Base-by-base conservation (phyloP, 495 filamentous ascomycete species). In the Penicillium verhagenii region DNA sequence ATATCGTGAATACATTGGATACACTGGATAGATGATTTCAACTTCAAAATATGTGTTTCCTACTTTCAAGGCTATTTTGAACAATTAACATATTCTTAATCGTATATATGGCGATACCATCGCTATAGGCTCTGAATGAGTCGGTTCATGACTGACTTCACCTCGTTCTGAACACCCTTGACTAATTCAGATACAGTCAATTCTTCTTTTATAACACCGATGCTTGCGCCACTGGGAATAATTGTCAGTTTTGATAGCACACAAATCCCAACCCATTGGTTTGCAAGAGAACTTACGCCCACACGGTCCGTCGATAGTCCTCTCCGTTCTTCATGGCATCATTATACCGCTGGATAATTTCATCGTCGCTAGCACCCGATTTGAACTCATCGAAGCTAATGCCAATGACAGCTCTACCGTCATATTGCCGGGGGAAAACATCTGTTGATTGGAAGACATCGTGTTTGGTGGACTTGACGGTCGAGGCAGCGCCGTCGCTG, bases 381-480 rank as follows among this genome's bases (percentile, higher is more conserved):
- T 53, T 31, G 3, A 54, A 58, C 16, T 66, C 58, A 10, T 48
- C 43, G 26, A 58, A 66, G 33, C 52, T 65, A 3, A 59, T 29
- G 1, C 65, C 56, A 31, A 64, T 55, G 3, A 68, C 52, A 50
- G 65, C 65, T 40, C 65, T 49, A 0, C 65, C 65, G 25, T 68
- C 65, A 47, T 68, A 68, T 28, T 56, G 59, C n/a, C 50, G 33
- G 10, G 65, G 65, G 31, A 63, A 68, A 13, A 68, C 35, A 55
- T 68, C 65, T 3, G 59, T 66, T 21, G 54, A 66, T 31, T 68
- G 56, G 39, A 61, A 63, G 3, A 63, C 37, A 24, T 66, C 59
- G 50, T 62, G 63, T n/a, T 21, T 51, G 1, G 31, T 49, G 14
- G 63, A 61, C 38, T 66, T 68, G 21, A 63, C 28, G 5, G 65